These are phyloP conservation scores for Wickerhamomyces sp. DNA, from an alignment of 1,139 yeast species.

Conservation along the genomic window DNA sequence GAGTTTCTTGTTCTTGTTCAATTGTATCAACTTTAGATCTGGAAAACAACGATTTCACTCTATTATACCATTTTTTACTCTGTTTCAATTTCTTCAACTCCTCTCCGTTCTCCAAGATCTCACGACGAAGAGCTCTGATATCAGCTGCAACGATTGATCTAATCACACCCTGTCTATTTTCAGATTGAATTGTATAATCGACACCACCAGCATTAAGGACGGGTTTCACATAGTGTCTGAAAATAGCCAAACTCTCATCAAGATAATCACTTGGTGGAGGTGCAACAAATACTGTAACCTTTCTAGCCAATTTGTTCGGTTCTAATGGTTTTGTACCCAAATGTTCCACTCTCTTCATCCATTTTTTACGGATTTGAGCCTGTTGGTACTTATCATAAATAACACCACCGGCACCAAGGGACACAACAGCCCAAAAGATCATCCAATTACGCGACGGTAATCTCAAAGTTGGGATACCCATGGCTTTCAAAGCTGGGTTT, in stretches of 20 bases:
- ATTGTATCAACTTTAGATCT: slow-evolving; percentile 11
- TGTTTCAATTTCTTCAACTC: slow-evolving; percentile 13
- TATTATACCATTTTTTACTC: slow-evolving; percentile 19
- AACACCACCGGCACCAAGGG: slow-evolving; percentile 63
- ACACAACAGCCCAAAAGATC: slow-evolving; percentile 76
- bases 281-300: slow-evolving; percentile 76
- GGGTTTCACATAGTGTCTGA: slow-evolving; percentile 83
- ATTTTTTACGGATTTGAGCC: slow-evolving; percentile 54
- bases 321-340: slow-evolving; percentile 45
- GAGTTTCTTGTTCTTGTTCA: slow-evolving; percentile 23
- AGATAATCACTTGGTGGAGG: slow-evolving; percentile 96
- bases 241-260: slow-evolving; percentile 67
- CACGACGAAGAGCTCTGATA: slow-evolving; percentile 63
- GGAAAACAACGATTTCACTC: slow-evolving; percentile 13
- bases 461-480: slow-evolving; percentile 77
- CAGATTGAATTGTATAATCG: slow-evolving; percentile 74
- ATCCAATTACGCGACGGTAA: slow-evolving; percentile 92
- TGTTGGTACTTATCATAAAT: slow-evolving; percentile 78
- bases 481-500: slow-evolving; percentile 81
- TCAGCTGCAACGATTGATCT: slow-evolving; percentile 77
- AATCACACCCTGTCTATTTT: slow-evolving; percentile 81
- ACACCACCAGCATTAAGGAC: slow-evolving; percentile 79
- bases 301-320: slow-evolving; percentile 56
- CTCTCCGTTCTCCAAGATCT: slow-evolving; percentile 23
- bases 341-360: slow-evolving; percentile 57